These are phyloP conservation scores for Euphrasia arctica DNA, from an alignment of 305 asterid species.

Conservation along the genomic window DNA sequence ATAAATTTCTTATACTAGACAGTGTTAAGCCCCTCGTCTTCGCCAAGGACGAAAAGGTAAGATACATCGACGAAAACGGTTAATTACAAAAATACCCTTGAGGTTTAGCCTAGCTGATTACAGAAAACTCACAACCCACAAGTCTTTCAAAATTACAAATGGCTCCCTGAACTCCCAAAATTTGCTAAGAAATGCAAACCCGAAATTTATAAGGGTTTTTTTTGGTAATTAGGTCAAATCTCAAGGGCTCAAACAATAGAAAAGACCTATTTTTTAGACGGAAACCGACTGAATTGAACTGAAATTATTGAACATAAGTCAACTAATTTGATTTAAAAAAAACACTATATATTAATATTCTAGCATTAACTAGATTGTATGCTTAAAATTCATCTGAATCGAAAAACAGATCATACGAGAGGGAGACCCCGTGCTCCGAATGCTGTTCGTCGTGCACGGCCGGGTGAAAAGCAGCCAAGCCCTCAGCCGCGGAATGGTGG, in stretches of 20 bases:
- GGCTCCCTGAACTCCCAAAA: no score
- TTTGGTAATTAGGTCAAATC: not conserved
- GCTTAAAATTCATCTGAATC: no score
- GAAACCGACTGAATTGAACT: no score
- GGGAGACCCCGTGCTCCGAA: constrained; percentile 84
- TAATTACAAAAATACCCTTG: no score
- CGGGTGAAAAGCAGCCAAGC: constrained; percentile 69
- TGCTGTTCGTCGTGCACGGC: constrained; percentile 79
- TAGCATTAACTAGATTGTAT: no score
- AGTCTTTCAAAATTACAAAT: not conserved
- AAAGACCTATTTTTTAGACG: no score
- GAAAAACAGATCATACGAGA: constrained; percentile 70
- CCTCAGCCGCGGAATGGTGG: constrained; percentile 75
- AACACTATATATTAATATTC: no score
- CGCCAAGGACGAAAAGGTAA: constrained; percentile 90
- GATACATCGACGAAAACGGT: not conserved
- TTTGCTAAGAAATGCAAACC: not conserved
- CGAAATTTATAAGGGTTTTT: not conserved
- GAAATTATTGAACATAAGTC: no score
- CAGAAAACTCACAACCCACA: no score
- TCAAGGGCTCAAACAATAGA: not conserved
- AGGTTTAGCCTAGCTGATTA: no score
- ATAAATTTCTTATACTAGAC: constrained; percentile 68
- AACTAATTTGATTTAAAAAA: no score
- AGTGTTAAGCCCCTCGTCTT: constrained; percentile 78